A percentile compares a stretch with the other conserved stretches of the same genome.
Conservation (phyloP, 1,284 basidiomycete genomes). For the Coniophora puteana region DNA sequence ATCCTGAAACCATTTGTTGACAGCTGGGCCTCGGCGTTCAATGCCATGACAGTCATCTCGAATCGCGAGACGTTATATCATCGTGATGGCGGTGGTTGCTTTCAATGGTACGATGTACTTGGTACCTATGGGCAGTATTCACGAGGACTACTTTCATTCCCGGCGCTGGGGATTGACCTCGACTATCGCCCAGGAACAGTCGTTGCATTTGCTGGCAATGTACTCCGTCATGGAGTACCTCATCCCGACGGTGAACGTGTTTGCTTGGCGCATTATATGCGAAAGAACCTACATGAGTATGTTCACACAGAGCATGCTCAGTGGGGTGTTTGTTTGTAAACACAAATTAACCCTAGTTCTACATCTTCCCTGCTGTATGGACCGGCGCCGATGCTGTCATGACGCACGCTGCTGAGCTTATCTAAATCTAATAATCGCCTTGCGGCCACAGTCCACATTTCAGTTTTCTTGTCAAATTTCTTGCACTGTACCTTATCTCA, state of each 20-base stretch:
- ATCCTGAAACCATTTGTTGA: background rate
- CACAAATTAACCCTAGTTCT: too few species aligned
- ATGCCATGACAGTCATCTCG: conserved; percentile 1
- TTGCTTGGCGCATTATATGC: conserved; percentile 8
- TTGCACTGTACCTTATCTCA: too few species aligned
- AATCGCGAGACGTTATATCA: conserved; percentile 8
- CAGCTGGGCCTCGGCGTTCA: conserved; percentile 6
- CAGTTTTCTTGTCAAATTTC: too few species aligned
- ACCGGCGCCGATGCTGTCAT: too few species aligned
- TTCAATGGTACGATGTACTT: conserved; percentile 5
- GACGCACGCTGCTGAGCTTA: too few species aligned
- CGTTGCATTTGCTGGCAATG: conserved; percentile 5
- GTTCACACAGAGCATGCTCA: too few species aligned
- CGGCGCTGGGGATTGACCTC: background rate
- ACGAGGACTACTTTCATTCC: background rate
- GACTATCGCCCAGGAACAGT: conserved; percentile 5
- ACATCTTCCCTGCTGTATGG: too few species aligned
- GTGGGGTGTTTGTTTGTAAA: too few species aligned
- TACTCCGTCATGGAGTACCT: conserved; percentile 6
- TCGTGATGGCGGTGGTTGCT: background rate
- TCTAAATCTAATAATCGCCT: too few species aligned
- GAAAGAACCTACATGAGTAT: conserved; percentile 4
- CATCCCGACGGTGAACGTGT: background rate
- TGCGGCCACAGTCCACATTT: too few species aligned
- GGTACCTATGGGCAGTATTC: conserved; percentile 2